Conservation (phyloP, 306 rosid species). For the Argentina anserina region DNA sequence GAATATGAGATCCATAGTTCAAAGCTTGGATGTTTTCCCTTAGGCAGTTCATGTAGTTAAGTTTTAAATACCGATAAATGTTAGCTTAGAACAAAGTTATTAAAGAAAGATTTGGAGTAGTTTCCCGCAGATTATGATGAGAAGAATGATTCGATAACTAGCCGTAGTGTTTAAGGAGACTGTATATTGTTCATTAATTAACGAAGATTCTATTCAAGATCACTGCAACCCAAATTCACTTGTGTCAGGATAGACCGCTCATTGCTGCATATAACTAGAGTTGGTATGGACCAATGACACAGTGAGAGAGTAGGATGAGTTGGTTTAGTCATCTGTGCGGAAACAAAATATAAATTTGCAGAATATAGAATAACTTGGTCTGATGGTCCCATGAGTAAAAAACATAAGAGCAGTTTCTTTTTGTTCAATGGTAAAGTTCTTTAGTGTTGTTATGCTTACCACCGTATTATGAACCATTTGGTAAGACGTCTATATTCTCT, state of each 20-base stretch:
- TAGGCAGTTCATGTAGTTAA: not conserved
- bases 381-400: not conserved
- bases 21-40: not conserved
- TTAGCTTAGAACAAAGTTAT: not conserved
- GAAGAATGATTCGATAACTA: too few species aligned
- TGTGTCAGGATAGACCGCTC: not conserved
- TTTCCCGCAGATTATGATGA: too few species aligned
- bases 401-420: too few species aligned
- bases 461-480: not conserved
- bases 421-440: too few species aligned
- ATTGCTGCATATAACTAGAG: not conserved
- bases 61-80: not conserved
- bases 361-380: too few species aligned
- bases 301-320: not conserved
- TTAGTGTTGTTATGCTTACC: too few species aligned
- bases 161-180: too few species aligned
- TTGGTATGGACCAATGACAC: not conserved
- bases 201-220: not conserved
- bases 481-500: not conserved
- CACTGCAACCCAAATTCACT: not conserved
- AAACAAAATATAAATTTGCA: not conserved
- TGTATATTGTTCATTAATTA: too few species aligned
- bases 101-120: too few species aligned
- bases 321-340: not conserved
- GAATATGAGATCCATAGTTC: not conserved